Conservation (phyloP, 2,329 filamentous ascomycete genomes). For the Trichoderma sp. region DNA sequence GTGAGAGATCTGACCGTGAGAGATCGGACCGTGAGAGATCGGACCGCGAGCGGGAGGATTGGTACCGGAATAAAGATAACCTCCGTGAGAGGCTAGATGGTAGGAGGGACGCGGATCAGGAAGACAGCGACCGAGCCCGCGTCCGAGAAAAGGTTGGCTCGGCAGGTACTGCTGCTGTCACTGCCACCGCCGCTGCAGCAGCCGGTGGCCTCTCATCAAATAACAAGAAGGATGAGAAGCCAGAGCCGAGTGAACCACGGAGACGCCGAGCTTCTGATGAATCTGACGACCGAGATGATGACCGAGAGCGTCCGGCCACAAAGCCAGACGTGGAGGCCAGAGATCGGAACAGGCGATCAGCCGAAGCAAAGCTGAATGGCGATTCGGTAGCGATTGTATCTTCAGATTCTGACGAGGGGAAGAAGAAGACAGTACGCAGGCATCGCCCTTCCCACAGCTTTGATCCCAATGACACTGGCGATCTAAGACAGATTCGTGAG, state of each 20-base stretch:
- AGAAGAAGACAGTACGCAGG: conserved; percentile 37
- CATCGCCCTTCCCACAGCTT: conserved; percentile 42
- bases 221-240: conserved; percentile 39
- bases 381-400: conserved; percentile 32
- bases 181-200: conserved; percentile 37
- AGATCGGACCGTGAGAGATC: conserved; percentile 30
- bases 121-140: conserved; percentile 40
- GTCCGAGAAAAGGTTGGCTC: conserved; percentile 47
- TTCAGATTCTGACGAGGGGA: conserved; percentile 43
- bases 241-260: conserved; percentile 29
- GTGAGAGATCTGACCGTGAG: conserved; percentile 31
- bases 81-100: conserved; percentile 32
- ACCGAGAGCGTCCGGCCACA: conserved; percentile 22
- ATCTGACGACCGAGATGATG: conserved; percentile 19
- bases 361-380: conserved; percentile 37
- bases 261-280: conserved; percentile 33
- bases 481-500: conserved; percentile 49
- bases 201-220: conserved; percentile 43
- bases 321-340: conserved; percentile 22
- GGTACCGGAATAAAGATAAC: conserved; percentile 30
- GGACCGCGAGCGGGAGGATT: conserved; percentile 31
- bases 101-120: conserved; percentile 32
- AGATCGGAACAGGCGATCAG: conserved; percentile 37
- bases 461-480: conserved; percentile 51
- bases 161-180: conserved; percentile 38